A percentile compares a stretch with the other conserved stretches of the same genome.
Evolutionary conservation across 1,284 basidiomycete genomes (phyloP).

Genomic region (Cryptococcus depauperatus): DNA sequence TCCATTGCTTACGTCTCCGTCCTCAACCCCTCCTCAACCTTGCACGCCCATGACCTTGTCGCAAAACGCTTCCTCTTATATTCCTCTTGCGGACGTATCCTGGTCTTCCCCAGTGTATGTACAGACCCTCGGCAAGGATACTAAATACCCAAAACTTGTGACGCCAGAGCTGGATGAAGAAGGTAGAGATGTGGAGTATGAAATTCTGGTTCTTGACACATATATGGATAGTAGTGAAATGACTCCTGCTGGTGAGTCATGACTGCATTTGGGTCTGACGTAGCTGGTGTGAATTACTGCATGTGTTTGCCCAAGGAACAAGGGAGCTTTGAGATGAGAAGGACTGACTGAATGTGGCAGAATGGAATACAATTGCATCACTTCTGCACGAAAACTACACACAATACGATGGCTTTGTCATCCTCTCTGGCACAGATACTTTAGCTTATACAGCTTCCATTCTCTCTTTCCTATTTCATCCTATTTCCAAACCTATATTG

Average conservation of each 20-base stretch:
- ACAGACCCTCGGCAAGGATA: conserved; percentile 19
- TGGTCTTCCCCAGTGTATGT: conserved; percentile 22
- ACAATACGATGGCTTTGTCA: conserved; percentile 38
- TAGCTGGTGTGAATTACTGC: background rate
- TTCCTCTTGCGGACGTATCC: too few species aligned
- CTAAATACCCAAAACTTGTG: conserved; percentile 29
- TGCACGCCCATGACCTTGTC: background rate
- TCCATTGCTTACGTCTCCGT: conserved; percentile 26
- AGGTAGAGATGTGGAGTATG: conserved; percentile 31
- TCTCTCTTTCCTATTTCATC: conserved; percentile 38
- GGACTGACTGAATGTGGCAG: conserved; percentile 12
- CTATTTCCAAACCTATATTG: conserved; percentile 39
- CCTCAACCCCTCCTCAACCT: conserved; percentile 1
- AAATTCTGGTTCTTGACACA: conserved; percentile 40
- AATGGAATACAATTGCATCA: conserved; percentile 40
- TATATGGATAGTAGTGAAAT: conserved; percentile 42
- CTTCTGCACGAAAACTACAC: conserved; percentile 39
- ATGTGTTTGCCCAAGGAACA: too few species aligned
- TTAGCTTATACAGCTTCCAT: conserved; percentile 40
- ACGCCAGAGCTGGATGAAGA: conserved; percentile 36
- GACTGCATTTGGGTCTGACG: background rate
- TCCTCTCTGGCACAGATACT: conserved; percentile 41
- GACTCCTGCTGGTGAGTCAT: conserved; percentile 35
- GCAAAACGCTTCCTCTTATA: too few species aligned
- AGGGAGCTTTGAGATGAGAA: background rate